phyloP scores from a whole-genome alignment of 257 asterid genomes.

The Solanum peruvianum region DNA sequence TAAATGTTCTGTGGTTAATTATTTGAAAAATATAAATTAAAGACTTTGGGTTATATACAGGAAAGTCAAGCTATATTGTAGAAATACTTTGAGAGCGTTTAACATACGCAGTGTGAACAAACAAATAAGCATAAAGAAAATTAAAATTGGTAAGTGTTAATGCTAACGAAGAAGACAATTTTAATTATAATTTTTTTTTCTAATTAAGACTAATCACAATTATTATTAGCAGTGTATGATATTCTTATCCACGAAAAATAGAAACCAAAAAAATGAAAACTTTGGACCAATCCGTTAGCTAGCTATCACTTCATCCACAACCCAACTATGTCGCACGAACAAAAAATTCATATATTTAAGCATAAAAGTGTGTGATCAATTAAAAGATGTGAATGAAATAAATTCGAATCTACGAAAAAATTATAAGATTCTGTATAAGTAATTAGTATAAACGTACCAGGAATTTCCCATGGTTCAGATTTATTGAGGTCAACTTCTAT shows the following conservation, averaged over 20 bases:
- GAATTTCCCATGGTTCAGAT: slow-evolving; percentile 96
- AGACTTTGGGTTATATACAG: not conserved
- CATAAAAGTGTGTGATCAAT: not conserved
- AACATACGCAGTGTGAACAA: not conserved
- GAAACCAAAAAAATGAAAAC: not conserved
- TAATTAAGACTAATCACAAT: not conserved
- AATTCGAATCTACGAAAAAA: not conserved
- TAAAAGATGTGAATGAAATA: not conserved
- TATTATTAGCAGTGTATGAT: not conserved
- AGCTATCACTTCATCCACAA: not conserved
- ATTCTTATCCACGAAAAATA: not conserved
- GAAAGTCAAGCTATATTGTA: not conserved
- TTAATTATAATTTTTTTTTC: not conserved
- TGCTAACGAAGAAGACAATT: not conserved
- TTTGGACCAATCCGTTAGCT: not conserved
- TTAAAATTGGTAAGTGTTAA: not conserved
- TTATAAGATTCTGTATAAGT: not conserved
- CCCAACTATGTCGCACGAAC: not conserved
- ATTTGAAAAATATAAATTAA: not conserved
- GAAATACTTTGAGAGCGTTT: not conserved
- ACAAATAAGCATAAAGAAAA: not conserved
- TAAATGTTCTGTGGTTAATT: not conserved
- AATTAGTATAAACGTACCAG: slow-evolving; percentile 24
- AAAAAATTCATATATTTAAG: not conserved
- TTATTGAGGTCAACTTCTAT: slow-evolving; percentile 78